phyloP scores from a whole-genome alignment of 2,329 filamentous ascomycete species.

The Paramyrothecium sp. region DNA sequence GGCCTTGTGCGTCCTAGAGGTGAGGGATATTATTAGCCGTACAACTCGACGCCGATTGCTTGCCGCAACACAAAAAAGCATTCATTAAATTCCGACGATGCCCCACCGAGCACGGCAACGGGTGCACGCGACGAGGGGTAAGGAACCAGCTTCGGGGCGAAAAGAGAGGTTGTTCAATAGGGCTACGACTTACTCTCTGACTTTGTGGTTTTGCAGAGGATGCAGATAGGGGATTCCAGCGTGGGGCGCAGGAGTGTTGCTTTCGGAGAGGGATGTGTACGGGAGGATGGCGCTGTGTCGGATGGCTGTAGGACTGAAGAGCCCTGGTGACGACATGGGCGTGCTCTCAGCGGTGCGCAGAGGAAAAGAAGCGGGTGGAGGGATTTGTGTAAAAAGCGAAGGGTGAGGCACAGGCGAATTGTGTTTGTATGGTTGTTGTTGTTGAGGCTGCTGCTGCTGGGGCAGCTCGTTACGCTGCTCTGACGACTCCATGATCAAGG shows the following conservation, averaged over 20 bases:
- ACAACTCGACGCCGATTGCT: background rate
- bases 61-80: background rate
- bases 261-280: slow-evolving; percentile 49
- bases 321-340: slow-evolving; percentile 59
- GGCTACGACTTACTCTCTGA: slow-evolving; percentile 65
- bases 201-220: slow-evolving; percentile 69
- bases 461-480: slow-evolving; percentile 20
- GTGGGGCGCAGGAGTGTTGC: slow-evolving; percentile 47
- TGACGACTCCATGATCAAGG: slow-evolving; percentile 24
- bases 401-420: slow-evolving; percentile 23
- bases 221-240: slow-evolving; percentile 64
- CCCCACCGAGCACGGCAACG: background rate
- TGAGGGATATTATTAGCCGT: slow-evolving; percentile 6
- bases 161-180: background rate
- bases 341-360: slow-evolving; percentile 53
- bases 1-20: slow-evolving; percentile 75
- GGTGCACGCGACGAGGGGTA: background rate
- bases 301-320: slow-evolving; percentile 53
- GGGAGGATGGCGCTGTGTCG: slow-evolving; percentile 37
- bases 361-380: slow-evolving; percentile 36
- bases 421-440: slow-evolving; percentile 8
- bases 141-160: background rate
- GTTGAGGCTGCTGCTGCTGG: slow-evolving; percentile 8
- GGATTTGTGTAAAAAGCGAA: slow-evolving; percentile 29
- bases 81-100: background rate